A percentile compares a stretch with the other conserved stretches of the same genome.
Evolutionary conservation across 345 rosid genomes (phyloP).

Genomic region (Durio zibethinus): DNA sequence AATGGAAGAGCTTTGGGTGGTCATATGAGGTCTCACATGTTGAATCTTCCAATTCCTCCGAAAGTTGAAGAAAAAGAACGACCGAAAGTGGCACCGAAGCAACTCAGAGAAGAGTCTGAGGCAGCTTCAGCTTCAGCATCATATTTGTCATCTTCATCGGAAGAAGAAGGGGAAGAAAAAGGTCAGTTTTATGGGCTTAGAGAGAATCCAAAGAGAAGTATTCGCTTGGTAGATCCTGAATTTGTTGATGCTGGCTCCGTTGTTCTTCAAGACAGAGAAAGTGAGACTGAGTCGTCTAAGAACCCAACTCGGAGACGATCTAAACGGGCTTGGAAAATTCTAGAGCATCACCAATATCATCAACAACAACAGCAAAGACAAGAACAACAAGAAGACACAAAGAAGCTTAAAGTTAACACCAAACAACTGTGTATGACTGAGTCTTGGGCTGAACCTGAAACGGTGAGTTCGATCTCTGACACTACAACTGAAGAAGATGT

Average conservation of each 20-base stretch:
- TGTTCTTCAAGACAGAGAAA: conserved; percentile 63
- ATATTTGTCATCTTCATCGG: conserved; percentile 26
- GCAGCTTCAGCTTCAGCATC: conserved; percentile 42
- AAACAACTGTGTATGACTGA: conserved; percentile 13
- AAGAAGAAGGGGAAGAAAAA: conserved; percentile 35
- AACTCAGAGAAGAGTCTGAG: conserved; percentile 39
- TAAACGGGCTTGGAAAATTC: conserved; percentile 44
- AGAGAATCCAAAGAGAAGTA: conserved; percentile 52
- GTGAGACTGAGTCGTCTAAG: conserved; percentile 75
- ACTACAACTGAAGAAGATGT: conserved; percentile 80
- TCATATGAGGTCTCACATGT: conserved; percentile 80
- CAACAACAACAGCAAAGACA: conserved; percentile 17
- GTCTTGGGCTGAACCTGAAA: conserved; percentile 48
- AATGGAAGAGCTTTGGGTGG: conserved; percentile 77
- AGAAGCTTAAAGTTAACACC: conserved; percentile 15
- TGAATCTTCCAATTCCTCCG: conserved; percentile 42
- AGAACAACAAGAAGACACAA: conserved; percentile 23
- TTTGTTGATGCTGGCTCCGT: conserved; percentile 48
- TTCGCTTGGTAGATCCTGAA: conserved; percentile 58
- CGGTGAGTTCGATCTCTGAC: conserved; percentile 70
- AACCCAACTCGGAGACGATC: conserved; percentile 64
- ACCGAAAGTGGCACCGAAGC: conserved; percentile 20
- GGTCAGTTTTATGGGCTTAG: conserved; percentile 36
- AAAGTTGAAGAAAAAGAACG: conserved; percentile 18
- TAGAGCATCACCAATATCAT: conserved; percentile 5